Conservation (phyloP, 2,329 filamentous ascomycete species). For the Reticulascus tulasneorum region DNA sequence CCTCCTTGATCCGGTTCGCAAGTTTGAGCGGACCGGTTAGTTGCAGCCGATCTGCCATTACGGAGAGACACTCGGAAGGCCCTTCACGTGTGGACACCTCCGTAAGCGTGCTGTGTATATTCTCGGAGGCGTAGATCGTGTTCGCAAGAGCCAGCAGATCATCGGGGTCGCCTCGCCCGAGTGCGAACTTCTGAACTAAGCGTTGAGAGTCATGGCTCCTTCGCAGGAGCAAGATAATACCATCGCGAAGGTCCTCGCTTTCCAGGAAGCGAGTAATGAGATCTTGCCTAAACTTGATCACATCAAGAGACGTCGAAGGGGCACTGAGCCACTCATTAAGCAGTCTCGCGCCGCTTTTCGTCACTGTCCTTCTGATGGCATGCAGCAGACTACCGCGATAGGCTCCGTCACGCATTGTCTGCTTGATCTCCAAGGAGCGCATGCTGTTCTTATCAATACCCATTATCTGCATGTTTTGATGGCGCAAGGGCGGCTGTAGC, state of each 20-base stretch:
- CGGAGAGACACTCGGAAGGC: constrained; percentile 31
- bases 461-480: constrained; percentile 75
- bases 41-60: constrained; percentile 55
- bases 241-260: constrained; percentile 64
- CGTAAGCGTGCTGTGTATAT: constrained; percentile 52
- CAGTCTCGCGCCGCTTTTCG: constrained; percentile 83
- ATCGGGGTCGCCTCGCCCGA: constrained; percentile 87
- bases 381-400: constrained; percentile 84
- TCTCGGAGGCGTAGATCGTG: constrained; percentile 71
- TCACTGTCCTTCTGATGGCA: constrained; percentile 83
- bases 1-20: constrained; percentile 65
- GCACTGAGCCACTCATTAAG: constrained; percentile 83
- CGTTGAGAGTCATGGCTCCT: constrained; percentile 82
- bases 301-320: constrained; percentile 79
- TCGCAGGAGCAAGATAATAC: constrained; percentile 63
- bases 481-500: constrained; percentile 75
- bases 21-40: constrained; percentile 65
- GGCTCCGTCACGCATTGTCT: constrained; percentile 75
- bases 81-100: constrained; percentile 16
- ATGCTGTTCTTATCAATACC: constrained; percentile 88
- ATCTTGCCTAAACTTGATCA: constrained; percentile 77
- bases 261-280: constrained; percentile 73
- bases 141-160: constrained; percentile 80
- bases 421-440: constrained; percentile 81
- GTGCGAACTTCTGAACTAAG: constrained; percentile 87